Evolutionary conservation across 2,329 filamentous ascomycete species (phyloP), one percentile per base, ranked within the genome.

Genomic region (Dendrostoma leiphaemia): DNA sequence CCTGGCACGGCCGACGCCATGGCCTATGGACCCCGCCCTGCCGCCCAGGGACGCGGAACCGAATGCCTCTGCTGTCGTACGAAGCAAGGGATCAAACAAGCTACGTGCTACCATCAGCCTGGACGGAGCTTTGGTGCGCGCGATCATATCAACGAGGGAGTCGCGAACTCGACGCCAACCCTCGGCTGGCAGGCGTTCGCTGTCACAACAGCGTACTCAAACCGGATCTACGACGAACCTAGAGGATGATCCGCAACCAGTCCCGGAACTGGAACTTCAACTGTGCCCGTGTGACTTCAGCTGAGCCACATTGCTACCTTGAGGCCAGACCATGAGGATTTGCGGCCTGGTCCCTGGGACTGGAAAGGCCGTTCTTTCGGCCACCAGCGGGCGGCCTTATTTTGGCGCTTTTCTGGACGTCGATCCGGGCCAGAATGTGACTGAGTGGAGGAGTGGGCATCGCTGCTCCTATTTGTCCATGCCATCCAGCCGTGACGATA

Each of bases 131-230:
- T n/a, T 44, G 19, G 29, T 21, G 32, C 17, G 21, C 4, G 24
- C 19, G 32, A 19, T 43, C 38, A 43, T 35, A n/a, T n/a, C n/a
- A n/a, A n/a, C 38, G 53, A 45, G 43, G 19, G 40, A 37, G 48
- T 38, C 53, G 53, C 53, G 53, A 49, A 52, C 44, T 44, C 40
- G 47, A 28, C 37, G 37, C 37, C 48, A 35, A 26, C 35, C 35
- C 41, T 50, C 29, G 40, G 19, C 43, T 31, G n/a, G 23, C 29
- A 23, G 5, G 13, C n/a, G 19, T 34, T 35, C 13, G 21, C 38
- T n/a, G 23, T 47, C 19, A 15, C 45, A 24, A 24, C 35, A 38
- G 17, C n/a, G n/a, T 38, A 7, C 35, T 48, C 35, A 45, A 32
- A 32, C 29, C 31, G 35, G 35, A 32, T 31, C 24, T 13, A 10